Conservation (phyloP, 2,329 filamentous ascomycete species). For the Xylariaceae sp. region DNA sequence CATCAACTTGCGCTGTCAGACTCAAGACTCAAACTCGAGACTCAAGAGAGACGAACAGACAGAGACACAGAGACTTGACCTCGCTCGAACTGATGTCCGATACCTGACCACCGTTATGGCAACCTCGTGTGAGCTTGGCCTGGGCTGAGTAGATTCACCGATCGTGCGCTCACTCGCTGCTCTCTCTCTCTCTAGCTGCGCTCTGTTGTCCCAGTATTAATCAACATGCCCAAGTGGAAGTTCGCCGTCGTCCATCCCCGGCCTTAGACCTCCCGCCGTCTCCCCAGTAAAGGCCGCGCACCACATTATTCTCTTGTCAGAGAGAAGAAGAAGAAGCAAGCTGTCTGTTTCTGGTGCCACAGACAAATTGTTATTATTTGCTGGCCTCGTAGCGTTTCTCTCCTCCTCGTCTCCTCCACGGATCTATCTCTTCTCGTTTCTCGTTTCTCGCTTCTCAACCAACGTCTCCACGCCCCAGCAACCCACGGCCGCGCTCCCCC, state of each 20-base stretch:
- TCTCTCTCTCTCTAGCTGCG: neutral
- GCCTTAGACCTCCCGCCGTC: neutral
- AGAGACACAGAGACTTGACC: too few relatives aligned
- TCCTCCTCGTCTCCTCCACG: too few relatives aligned
- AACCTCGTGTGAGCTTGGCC: constrained; percentile 10
- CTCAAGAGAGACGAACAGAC: neutral
- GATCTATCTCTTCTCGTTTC: neutral
- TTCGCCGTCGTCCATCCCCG: constrained; percentile 3
- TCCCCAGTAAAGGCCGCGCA: neutral
- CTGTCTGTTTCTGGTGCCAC: too few relatives aligned
- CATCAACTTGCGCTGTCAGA: neutral
- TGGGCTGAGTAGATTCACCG: constrained; percentile 11
- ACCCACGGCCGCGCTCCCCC: constrained; percentile 2
- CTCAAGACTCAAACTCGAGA: neutral
- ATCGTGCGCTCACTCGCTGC: neutral
- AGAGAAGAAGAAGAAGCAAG: too few relatives aligned
- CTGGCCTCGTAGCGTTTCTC: neutral
- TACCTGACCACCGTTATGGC: constrained; percentile 1
- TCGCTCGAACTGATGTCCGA: neutral
- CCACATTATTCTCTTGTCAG: neutral
- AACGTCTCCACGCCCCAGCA: neutral
- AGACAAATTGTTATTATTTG: neutral
- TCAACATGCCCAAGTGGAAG: constrained; percentile 7
- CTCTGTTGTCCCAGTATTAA: constrained; percentile 2
- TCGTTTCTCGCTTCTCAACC: constrained; percentile 7